Base-by-base conservation (phyloP, 2,329 filamentous ascomycete species). In the Knufia petricola region DNA sequence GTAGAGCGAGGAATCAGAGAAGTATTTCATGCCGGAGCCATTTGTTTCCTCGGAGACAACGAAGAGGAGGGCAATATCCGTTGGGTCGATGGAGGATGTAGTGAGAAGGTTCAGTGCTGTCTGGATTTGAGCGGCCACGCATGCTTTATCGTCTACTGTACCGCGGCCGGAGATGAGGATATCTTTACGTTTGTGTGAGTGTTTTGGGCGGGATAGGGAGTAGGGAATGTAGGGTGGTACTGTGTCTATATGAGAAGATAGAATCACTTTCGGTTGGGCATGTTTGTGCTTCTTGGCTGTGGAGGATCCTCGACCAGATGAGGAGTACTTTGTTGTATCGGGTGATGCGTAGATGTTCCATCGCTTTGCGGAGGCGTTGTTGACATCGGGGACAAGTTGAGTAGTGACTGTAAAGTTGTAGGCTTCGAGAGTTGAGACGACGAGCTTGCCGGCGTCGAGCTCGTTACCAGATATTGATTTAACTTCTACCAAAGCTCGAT, bases 1-100 rank as follows among this genome's bases (percentile, higher is more conserved):
- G 45, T 68, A 63, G 36, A 78, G 61, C 3, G 68, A 61, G 57
- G 72, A 71, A 6, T 63, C 48, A 10, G 69, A 70, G 58, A 71
- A 72, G 43, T 64, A 60, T 44, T 64, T 65, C 90, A 96, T 96
- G 7, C 90, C 90, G 53, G 84, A 82, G 8, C 90, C 90, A 2
- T 72, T 72, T 2, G 74, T 76, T 65, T 96, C 90, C 65, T 98
- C 90, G 51, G 87, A 88, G 0, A 95, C 85, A 1, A 82, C 79
- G 59, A 77, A 81, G 21, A 82, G 70, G 2, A 82, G 64, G 0
- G 71, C 71, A 0, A 69, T 61, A 39, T 58, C 55, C 30, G 63
- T 56, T 2, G 65, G 63, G 12, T 21, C 15, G n/a, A 13, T 32
- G 4, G 24, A 34, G 17, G 46, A 20, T 8, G 43, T 20, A 2